Percentiles rank a stretch among this genome's conserved stretches.
phyloP scores from a whole-genome alignment of 495 filamentous ascomycete species.

The Aspergillus asperescens region DNA sequence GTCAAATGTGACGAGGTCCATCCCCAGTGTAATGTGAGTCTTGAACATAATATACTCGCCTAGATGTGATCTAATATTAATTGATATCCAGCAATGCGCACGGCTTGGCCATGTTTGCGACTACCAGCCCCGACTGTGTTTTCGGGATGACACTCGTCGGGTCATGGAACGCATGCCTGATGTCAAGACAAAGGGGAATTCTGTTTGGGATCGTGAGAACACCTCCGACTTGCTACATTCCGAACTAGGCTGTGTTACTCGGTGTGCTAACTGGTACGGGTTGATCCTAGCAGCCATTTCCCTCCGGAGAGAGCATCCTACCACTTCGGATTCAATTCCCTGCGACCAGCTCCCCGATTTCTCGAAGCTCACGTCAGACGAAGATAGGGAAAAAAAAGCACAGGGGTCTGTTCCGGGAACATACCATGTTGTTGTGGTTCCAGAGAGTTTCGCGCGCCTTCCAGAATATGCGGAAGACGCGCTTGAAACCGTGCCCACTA shows the following conservation, averaged over 20 bases:
- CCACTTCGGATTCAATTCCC: background rate
- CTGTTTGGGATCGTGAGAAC: constrained; percentile 51
- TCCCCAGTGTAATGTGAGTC: constrained; percentile 47
- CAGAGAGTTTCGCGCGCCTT: constrained; percentile 49
- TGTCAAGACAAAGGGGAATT: constrained; percentile 43
- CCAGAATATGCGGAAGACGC: constrained; percentile 47
- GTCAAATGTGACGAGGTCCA: constrained; percentile 51
- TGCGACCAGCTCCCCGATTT: constrained; percentile 48
- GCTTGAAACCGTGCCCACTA: constrained; percentile 15
- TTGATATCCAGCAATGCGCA: constrained; percentile 45
- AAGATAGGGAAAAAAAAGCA: constrained; percentile 56
- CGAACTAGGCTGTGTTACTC: too few relatives aligned
- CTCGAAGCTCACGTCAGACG: constrained; percentile 50
- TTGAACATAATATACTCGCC: background rate
- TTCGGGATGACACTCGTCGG: constrained; percentile 52
- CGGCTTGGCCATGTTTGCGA: constrained; percentile 53
- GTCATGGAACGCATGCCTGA: constrained; percentile 53
- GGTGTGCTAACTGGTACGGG: constrained; percentile 1
- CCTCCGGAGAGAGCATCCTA: background rate
- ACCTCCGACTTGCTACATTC: background rate
- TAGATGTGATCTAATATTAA: constrained; percentile 3
- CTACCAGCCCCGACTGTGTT: constrained; percentile 51
- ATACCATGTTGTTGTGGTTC: constrained; percentile 52
- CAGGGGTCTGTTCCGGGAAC: constrained; percentile 49
- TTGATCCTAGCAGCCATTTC: constrained; percentile 3